Conservation (phyloP, 176 grass and related monocot genomes). For the Pontederia paniculata region DNA sequence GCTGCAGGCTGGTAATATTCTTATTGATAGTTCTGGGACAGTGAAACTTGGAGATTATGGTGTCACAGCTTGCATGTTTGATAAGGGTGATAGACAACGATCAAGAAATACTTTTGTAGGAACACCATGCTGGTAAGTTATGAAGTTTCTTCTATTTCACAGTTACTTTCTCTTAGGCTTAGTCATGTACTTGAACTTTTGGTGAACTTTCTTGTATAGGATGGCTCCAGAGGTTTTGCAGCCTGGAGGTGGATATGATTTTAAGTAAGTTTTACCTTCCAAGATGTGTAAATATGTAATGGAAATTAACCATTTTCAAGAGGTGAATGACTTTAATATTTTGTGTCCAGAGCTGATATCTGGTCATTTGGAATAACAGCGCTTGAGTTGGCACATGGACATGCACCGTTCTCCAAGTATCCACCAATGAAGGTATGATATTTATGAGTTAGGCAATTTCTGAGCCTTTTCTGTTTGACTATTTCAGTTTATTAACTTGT, state of each 20-base stretch:
- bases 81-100: conserved; percentile 93
- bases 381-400: conserved; percentile 94
- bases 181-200: conserved; percentile 12
- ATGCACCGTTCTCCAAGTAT: conserved; percentile 98
- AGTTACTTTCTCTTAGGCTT: conserved; percentile 8
- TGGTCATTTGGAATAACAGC: conserved; percentile 99
- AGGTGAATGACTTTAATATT: not conserved
- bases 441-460: not conserved
- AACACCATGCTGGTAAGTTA: conserved; percentile 84
- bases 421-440: conserved; percentile 86
- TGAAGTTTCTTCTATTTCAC: not conserved
- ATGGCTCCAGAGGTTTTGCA: conserved; percentile 99
- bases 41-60: conserved; percentile 98
- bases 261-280: conserved; percentile 60
- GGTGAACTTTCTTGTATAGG: conserved; percentile 44
- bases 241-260: conserved; percentile 90
- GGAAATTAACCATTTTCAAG: not conserved
- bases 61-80: conserved; percentile 96
- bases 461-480: not conserved
- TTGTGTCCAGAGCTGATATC: conserved; percentile 75
- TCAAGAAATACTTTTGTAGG: conserved; percentile 95
- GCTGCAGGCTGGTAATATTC: conserved; percentile 88
- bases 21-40: conserved; percentile 67
- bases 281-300: not conserved
- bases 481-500: no score